Base-by-base conservation (phyloP, 75 land plant species). In the Selaginella tamariscina region DNA sequence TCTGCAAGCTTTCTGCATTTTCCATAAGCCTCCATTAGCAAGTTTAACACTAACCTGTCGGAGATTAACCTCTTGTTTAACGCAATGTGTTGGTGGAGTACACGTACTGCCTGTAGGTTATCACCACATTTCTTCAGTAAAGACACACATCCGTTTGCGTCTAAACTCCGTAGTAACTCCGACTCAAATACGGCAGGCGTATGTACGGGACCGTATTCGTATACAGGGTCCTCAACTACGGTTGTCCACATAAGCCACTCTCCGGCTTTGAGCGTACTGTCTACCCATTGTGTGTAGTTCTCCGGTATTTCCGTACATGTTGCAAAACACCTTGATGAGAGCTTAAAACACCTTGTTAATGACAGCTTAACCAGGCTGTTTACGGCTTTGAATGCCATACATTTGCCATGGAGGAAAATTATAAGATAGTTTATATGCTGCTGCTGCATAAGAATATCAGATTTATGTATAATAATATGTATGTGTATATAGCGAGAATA, bases 1-100 rank as follows among this genome's bases (percentile, higher is more conserved):
- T 59, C 62, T n/a, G 8, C n/a, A 5, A 59, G 8, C 18, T 21
- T 8, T 5, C 62, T n/a, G 21, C 62, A 59, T n/a, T 59, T 59
- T 59, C 62, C 62, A 59, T 59, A 59, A 8, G 62, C 62, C 8
- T 59, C 62, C 23, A 59, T 21, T 23, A 59, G 18, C 11, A 5
- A 39, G 49, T 39, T 39, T 5, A 39, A 15, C 49, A 39, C 11
- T 15, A 39, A 39, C 15, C 49, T 39, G 15, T 39, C 49, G 11
- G 11, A 5, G 49, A 15, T 5, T 5, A 39, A 39, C 11, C 49
- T 5, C 49, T 39, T 39, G 49, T 15, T 39, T 5, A 5, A 15
- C 11, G 49, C 5, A 15, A 39, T 39, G 49, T 39, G 49, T n/a
- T n/a, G n/a, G n/a, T n/a, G n/a, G n/a, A n/a, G n/a, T 39, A 15